phyloP scores from a whole-genome alignment of 257 asterid genomes.

The Nicotiana noctiflora region DNA sequence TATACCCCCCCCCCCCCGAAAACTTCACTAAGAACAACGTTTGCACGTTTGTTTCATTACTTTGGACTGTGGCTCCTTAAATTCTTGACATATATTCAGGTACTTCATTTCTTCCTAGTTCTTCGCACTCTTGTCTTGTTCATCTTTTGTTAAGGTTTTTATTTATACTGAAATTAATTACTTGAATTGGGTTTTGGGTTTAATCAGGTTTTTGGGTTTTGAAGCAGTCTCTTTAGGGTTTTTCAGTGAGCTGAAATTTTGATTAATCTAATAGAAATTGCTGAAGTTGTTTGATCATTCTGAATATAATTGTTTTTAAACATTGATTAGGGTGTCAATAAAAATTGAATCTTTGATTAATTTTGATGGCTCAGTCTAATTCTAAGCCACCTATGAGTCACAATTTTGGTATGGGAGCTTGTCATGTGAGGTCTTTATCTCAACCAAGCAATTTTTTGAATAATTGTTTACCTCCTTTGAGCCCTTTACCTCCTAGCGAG shows the following conservation, averaged over 20 bases:
- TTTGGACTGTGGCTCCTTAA: neutral
- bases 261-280: constrained; percentile 1
- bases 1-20: too few species aligned
- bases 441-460: constrained; percentile 45
- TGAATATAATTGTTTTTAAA: neutral
- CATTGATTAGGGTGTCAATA: neutral
- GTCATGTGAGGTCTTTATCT: constrained; percentile 54
- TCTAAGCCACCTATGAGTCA: constrained; percentile 43
- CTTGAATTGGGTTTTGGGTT: neutral
- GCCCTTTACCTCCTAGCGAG: constrained; percentile 71
- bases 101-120: neutral
- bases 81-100: neutral
- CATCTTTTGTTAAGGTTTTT: neutral
- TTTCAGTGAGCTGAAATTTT: neutral
- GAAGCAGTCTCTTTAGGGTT: neutral
- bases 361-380: constrained; percentile 60
- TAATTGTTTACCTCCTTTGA: constrained; percentile 71
- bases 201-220: neutral
- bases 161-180: neutral
- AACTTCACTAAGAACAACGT: neutral
- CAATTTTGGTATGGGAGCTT: constrained; percentile 30
- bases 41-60: constrained; percentile 1
- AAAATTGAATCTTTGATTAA: neutral
- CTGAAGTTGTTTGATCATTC: neutral
- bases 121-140: neutral